Evolutionary conservation across 2,329 filamentous ascomycete genomes (phyloP).

Genomic region (Pseudocercospora pini-densiflorae): DNA sequence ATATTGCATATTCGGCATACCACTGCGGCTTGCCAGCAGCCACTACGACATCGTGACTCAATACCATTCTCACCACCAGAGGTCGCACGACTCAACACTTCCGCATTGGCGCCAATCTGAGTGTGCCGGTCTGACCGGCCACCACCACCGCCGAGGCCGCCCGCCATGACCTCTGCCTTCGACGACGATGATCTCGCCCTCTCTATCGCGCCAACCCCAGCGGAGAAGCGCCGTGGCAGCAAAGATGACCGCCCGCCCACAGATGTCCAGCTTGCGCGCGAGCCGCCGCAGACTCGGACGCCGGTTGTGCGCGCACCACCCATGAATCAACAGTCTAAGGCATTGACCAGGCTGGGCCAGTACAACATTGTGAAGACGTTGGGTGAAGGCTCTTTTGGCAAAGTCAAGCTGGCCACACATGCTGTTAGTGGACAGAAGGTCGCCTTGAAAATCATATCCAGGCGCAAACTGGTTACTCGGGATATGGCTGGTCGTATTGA

Average conservation of each 20-base stretch:
- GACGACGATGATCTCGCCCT: slow-evolving; percentile 49
- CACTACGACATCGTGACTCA: slow-evolving; percentile 3
- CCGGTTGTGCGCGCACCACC: slow-evolving; percentile 30
- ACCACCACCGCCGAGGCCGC: slow-evolving; percentile 4
- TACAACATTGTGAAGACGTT: slow-evolving; percentile 90
- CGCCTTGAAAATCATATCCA: slow-evolving; percentile 94
- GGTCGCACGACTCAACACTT: background rate
- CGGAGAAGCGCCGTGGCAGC: slow-evolving; percentile 33
- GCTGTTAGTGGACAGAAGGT: slow-evolving; percentile 92
- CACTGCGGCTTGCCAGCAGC: background rate
- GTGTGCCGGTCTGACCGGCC: slow-evolving; percentile 24
- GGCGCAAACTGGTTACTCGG: slow-evolving; percentile 92
- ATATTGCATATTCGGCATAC: background rate
- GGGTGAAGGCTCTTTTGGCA: slow-evolving; percentile 96
- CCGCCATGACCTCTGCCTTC: slow-evolving; percentile 43
- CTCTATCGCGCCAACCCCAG: slow-evolving; percentile 39
- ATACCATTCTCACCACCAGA: background rate
- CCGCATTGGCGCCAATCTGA: slow-evolving; percentile 9
- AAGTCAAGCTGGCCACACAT: slow-evolving; percentile 96
- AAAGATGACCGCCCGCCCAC: slow-evolving; percentile 38
- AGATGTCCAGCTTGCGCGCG: slow-evolving; percentile 33
- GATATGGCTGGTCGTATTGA: slow-evolving; percentile 99
- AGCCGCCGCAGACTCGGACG: slow-evolving; percentile 28
- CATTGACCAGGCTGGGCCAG: slow-evolving; percentile 71
- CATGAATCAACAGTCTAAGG: slow-evolving; percentile 39